phyloP scores from a whole-genome alignment of 1,139 yeast species.

The Entelexis sorbosivorans region DNA sequence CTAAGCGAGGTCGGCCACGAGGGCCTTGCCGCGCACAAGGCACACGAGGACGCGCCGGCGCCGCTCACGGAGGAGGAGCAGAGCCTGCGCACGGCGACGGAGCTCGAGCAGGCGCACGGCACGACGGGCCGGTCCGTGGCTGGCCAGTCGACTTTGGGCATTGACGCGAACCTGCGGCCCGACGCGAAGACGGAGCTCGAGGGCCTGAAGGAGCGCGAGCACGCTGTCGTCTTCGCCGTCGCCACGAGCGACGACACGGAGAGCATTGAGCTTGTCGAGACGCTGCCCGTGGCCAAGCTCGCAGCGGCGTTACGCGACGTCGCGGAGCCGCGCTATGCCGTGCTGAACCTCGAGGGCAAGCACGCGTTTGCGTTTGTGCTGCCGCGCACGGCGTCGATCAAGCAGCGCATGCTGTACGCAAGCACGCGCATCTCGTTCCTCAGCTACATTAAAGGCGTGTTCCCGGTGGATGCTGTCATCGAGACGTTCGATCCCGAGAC shows the following conservation, averaged over 20 bases:
- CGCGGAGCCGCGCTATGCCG: constrained; percentile 47
- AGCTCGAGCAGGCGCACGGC: constrained; percentile 30
- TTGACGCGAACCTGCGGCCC: constrained; percentile 15
- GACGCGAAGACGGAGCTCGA: constrained; percentile 21
- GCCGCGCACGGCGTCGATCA: constrained; percentile 82
- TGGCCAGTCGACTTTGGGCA: constrained; percentile 21
- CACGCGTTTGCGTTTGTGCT: constrained; percentile 67
- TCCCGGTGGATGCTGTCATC: constrained; percentile 11
- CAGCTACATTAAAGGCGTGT: constrained; percentile 35
- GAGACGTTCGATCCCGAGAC: constrained; percentile 28
- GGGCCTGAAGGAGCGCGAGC: constrained; percentile 19
- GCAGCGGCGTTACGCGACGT: constrained; percentile 32
- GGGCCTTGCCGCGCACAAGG: constrained; percentile 39
- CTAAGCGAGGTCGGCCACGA: constrained; percentile 46
- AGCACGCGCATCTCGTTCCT: constrained; percentile 63
- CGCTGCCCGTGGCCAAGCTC: constrained; percentile 9
- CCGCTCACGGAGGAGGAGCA: constrained; percentile 57
- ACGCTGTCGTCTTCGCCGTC: constrained; percentile 28
- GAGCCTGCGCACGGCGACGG: constrained; percentile 33
- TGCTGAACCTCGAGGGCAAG: constrained; percentile 35
- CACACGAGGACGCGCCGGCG: constrained; percentile 33
- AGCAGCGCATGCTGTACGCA: constrained; percentile 88
- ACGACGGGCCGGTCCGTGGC: constrained; percentile 27
- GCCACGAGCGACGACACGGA: constrained; percentile 20
- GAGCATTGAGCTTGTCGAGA: constrained; percentile 13